Percentiles rank a stretch among this genome's conserved stretches.
Conservation (phyloP, 2,329 filamentous ascomycete genomes). For the Microcyclosporella mali region DNA sequence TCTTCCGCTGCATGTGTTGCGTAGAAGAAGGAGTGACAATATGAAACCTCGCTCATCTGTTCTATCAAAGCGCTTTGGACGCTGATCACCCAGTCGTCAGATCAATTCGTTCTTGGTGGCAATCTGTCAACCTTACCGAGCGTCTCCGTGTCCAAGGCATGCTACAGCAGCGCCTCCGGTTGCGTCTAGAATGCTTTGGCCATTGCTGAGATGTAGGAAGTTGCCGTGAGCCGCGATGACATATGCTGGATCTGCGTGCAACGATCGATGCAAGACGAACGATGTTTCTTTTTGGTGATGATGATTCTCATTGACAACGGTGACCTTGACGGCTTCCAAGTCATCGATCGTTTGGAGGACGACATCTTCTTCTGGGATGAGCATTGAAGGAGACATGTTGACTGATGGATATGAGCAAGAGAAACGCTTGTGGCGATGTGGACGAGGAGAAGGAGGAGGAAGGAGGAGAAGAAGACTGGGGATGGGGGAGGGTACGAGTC, state of each 20-base stretch:
- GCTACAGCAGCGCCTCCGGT: constrained; percentile 68
- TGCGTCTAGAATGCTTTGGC: constrained; percentile 61
- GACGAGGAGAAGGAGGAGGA: not conserved
- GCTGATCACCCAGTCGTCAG: constrained; percentile 13
- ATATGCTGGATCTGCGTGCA: constrained; percentile 41
- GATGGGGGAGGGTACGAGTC: not conserved
- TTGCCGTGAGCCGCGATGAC: constrained; percentile 47
- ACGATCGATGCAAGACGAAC: constrained; percentile 47
- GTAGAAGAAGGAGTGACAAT: constrained; percentile 56
- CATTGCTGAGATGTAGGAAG: constrained; percentile 49
- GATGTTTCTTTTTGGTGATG: constrained; percentile 11
- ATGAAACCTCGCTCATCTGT: constrained; percentile 55
- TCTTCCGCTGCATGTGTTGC: constrained; percentile 49
- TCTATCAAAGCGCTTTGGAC: constrained; percentile 54
- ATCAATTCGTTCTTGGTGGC: not conserved
- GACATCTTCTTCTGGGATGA: constrained; percentile 23
- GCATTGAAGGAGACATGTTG: constrained; percentile 15
- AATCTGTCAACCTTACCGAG: constrained; percentile 32
- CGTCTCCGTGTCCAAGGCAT: constrained; percentile 62
- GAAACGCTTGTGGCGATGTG: not conserved
- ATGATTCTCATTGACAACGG: not conserved
- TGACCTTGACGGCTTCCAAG: not conserved
- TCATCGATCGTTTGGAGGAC: constrained; percentile 10
- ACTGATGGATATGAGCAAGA: not conserved
- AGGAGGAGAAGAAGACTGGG: not conserved